Base-by-base conservation (phyloP, 179 eudicot species). In the Corrigiola litoralis region DNA sequence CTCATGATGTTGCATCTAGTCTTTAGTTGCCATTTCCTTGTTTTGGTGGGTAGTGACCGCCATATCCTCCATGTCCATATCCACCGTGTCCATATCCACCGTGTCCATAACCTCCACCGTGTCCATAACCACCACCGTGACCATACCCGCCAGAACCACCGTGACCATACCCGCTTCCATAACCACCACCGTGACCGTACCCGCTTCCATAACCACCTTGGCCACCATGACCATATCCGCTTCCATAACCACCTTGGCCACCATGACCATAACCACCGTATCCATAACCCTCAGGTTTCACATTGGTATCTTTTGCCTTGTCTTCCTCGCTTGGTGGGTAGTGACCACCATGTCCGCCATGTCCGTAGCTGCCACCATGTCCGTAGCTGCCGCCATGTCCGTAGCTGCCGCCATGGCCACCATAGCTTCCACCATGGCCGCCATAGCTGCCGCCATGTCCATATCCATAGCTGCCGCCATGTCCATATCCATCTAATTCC, bases 41-140 rank as follows among this genome's bases (percentile, higher is more conserved):
- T 9, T 62, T 53, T 23, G 74, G 68, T 16, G 74, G 63, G 61
- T 54, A 54, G 40, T 42, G 54, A 13, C 72, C 56, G 1, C 63
- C 65, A 21, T 68, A 33, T 14, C 71, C 69, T 16, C 51, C 50
- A 12, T 37, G 33, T 5, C 47, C 47, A 8, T 48, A 48, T 12
- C 53, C 41, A 8, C 67, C 57, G 18, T 53, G 49, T 17, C 69
- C 69, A 11, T 52, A 27, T 1, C 62, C 52, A 33, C 70, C 53
- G 41, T 33, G 52, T 7, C 69, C 68, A 6, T 63, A 47, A 14
- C 65, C 51, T 0, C 49, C 37, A 25, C 65, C 51, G n/a, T n/a
- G n/a, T n/a, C n/a, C n/a, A n/a, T n/a, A n/a, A 7, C 52, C 51
- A 28, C 38, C 24, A 4, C 61, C 61, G 16, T 48, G 53, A 1